Percentiles rank a stretch among this genome's conserved stretches.
These are phyloP conservation scores for Colletotrichum gigasporum DNA, from an alignment of 2,329 filamentous ascomycete species.

Conservation along the genomic window DNA sequence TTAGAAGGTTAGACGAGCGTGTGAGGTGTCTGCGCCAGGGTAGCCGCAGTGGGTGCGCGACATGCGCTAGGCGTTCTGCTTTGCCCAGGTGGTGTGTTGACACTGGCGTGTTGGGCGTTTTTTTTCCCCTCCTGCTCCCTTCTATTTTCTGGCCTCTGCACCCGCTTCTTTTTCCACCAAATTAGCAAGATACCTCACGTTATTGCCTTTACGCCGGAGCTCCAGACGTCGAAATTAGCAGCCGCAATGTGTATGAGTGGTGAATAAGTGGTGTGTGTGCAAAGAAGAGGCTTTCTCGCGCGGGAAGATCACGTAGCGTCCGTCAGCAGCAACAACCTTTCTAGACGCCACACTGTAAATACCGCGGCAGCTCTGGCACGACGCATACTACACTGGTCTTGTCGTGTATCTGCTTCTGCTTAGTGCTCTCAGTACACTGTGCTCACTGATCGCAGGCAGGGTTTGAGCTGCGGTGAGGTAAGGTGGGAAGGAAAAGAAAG, in stretches of 20 bases:
- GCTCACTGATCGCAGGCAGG: too few species aligned
- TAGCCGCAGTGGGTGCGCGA: slow-evolving; percentile 29
- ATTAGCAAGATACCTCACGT: neutral
- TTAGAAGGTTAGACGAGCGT: slow-evolving; percentile 29
- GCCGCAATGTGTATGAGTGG: neutral
- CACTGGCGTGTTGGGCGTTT: slow-evolving; percentile 9
- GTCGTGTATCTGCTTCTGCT: too few species aligned
- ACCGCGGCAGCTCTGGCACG: neutral
- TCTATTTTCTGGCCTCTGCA: neutral
- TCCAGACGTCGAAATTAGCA: neutral
- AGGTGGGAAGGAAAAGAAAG: too few species aligned
- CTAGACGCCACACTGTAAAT: slow-evolving; percentile 24
- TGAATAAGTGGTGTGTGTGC: neutral
- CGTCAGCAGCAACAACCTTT: slow-evolving; percentile 14
- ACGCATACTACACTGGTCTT: too few species aligned
- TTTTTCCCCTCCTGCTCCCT: neutral
- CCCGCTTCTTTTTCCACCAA: neutral
- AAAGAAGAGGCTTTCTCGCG: slow-evolving; percentile 10
- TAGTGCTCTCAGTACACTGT: too few species aligned
- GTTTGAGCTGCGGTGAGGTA: too few species aligned
- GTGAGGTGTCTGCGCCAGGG: slow-evolving; percentile 22
- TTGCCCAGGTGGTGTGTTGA: neutral
- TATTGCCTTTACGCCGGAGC: neutral
- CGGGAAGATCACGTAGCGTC: slow-evolving; percentile 9
- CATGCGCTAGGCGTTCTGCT: slow-evolving; percentile 29